Conservation (phyloP, 176 grass and related monocot species). For the Oryza officinalis region DNA sequence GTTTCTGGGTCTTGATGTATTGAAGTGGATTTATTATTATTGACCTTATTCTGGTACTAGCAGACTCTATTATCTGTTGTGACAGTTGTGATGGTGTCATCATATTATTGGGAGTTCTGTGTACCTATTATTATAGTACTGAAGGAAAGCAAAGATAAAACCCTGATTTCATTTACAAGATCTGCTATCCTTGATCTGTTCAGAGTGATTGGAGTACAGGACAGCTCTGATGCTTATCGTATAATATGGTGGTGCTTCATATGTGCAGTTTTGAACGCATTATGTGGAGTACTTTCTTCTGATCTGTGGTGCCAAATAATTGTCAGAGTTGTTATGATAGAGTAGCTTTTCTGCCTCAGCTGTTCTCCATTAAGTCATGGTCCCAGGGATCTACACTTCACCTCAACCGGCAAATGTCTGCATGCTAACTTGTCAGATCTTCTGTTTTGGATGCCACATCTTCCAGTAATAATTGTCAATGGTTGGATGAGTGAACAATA, state of each 20-base stretch:
- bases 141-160: conserved; percentile 12
- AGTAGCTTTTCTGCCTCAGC: conserved; percentile 21
- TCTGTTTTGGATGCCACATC: conserved; percentile 24
- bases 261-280: neutral
- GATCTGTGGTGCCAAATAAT: conserved; percentile 30
- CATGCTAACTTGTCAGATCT: conserved; percentile 1
- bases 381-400: conserved; percentile 23
- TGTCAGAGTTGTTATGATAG: conserved; percentile 12
- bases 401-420: neutral
- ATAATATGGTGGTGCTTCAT: conserved; percentile 15
- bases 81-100: neutral
- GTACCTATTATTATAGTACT: neutral
- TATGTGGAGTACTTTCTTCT: conserved; percentile 23
- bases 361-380: conserved; percentile 25
- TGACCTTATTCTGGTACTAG: conserved; percentile 14
- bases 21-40: neutral
- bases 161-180: neutral
- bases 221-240: conserved; percentile 15
- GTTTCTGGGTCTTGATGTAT: neutral
- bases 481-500: neutral
- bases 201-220: neutral
- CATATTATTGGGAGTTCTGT: conserved; percentile 19
- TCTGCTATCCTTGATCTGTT: conserved; percentile 21
- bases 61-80: conserved; percentile 24
- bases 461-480: neutral